phyloP scores from a whole-genome alignment of 495 filamentous ascomycete genomes.

The Endocarpon pusillum region DNA sequence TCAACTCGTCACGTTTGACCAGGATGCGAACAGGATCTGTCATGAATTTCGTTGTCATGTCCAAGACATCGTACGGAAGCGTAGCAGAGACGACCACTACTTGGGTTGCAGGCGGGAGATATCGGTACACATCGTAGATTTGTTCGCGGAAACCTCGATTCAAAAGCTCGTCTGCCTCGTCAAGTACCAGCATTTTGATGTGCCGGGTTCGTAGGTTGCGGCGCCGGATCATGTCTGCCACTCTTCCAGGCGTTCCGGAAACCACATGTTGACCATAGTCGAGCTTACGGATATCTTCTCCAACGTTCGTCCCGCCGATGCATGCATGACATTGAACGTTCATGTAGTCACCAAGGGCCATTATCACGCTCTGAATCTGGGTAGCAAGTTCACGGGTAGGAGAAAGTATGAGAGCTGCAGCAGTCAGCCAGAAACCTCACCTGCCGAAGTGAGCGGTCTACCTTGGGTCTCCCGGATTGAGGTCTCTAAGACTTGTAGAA shows the following conservation, averaged over 20 bases:
- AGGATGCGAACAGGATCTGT: conserved; percentile 95
- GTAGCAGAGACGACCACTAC: conserved; percentile 94
- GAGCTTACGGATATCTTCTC: conserved; percentile 94
- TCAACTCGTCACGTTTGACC: conserved; percentile 98
- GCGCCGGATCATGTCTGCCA: conserved; percentile 97
- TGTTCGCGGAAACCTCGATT: conserved; percentile 98
- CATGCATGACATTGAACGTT: conserved; percentile 97
- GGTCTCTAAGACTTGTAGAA: conserved; percentile 93
- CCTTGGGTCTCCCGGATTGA: conserved; percentile 80
- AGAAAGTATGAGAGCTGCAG: conserved; percentile 66
- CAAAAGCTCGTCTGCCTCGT: conserved; percentile 98
- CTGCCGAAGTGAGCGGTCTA: too few relatives aligned
- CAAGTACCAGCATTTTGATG: conserved; percentile 99
- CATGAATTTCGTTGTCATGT: conserved; percentile 99
- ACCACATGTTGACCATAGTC: conserved; percentile 93
- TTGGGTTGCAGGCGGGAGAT: conserved; percentile 92
- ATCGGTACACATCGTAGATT: conserved; percentile 99
- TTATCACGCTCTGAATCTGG: conserved; percentile 97
- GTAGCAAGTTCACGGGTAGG: conserved; percentile 95
- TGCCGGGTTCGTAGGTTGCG: conserved; percentile 81
- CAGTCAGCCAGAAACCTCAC: too few relatives aligned
- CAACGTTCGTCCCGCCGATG: conserved; percentile 94
- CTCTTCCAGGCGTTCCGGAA: conserved; percentile 91
- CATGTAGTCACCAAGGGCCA: conserved; percentile 99
- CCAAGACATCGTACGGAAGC: conserved; percentile 95